These are phyloP conservation scores for Microsporum ferrugineum DNA, from an alignment of 2,329 filamentous ascomycete genomes.

Conservation along the genomic window DNA sequence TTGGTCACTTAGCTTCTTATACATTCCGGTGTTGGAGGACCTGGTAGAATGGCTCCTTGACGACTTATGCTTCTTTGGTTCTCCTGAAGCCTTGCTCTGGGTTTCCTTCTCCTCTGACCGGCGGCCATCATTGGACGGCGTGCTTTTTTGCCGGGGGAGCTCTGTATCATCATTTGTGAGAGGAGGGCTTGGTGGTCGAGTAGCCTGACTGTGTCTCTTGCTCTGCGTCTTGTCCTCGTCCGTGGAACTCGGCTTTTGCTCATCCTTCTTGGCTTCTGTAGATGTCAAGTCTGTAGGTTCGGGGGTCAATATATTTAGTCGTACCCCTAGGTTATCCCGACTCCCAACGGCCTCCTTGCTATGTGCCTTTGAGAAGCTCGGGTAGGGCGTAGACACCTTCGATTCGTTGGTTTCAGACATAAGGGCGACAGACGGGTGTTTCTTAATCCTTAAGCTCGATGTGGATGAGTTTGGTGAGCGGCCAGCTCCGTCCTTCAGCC, in stretches of 20 bases:
- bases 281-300: constrained; percentile 55
- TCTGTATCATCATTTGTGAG: constrained; percentile 36
- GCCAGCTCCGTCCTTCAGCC: constrained; percentile 16
- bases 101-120: constrained; percentile 23
- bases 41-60: constrained; percentile 23
- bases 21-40: constrained; percentile 31
- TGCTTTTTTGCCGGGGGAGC: constrained; percentile 26
- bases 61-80: constrained; percentile 9
- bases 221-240: constrained; percentile 22
- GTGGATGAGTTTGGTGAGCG: constrained; percentile 17
- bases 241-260: neutral
- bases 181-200: constrained; percentile 37
- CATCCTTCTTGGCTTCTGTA: constrained; percentile 22
- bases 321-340: constrained; percentile 39
- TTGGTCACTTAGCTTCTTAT: constrained; percentile 29
- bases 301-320: constrained; percentile 47
- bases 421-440: constrained; percentile 1
- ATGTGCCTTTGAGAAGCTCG: constrained; percentile 76
- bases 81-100: constrained; percentile 3
- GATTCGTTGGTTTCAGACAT: constrained; percentile 27
- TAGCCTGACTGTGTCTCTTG: constrained; percentile 18
- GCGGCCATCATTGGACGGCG: constrained; percentile 23
- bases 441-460: constrained; percentile 11
- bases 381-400: constrained; percentile 55
- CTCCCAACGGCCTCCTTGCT: constrained; percentile 74